Conservation (phyloP, 2,329 filamentous ascomycete species). For the Triangularia setosa region DNA sequence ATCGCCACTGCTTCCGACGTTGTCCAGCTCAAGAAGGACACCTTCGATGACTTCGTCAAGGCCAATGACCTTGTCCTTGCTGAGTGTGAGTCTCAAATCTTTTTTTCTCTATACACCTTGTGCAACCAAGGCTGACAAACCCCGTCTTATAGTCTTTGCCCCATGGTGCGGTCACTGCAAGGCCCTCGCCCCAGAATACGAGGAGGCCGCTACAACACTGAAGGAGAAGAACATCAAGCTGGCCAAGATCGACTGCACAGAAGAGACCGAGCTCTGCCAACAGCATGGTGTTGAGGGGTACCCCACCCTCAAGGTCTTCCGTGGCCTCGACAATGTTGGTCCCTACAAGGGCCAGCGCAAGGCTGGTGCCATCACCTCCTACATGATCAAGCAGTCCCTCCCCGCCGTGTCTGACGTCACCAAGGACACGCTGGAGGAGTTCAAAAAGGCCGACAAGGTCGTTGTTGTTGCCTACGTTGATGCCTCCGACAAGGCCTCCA, state of each 20-base stretch:
- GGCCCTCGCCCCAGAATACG: constrained; percentile 89
- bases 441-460: constrained; percentile 97
- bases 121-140: constrained; percentile 9
- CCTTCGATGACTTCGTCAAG: constrained; percentile 82
- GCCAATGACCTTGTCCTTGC: constrained; percentile 85
- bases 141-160: constrained; percentile 66
- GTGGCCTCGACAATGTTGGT: constrained; percentile 73
- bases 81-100: constrained; percentile 72
- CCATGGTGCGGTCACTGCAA: constrained; percentile 99
- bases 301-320: constrained; percentile 98
- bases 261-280: constrained; percentile 87
- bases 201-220: constrained; percentile 76
- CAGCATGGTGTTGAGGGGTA: constrained; percentile 91
- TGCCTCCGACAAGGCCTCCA: constrained; percentile 75
- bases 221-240: constrained; percentile 86
- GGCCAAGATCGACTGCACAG: constrained; percentile 91
- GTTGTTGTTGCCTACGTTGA: constrained; percentile 87
- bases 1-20: constrained; percentile 75
- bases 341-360: constrained; percentile 90
- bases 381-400: constrained; percentile 98
- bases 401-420: constrained; percentile 83
- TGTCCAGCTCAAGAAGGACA: constrained; percentile 76
- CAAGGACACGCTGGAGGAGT: constrained; percentile 82
- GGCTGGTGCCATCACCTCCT: constrained; percentile 70
- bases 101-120: background rate